Base-by-base conservation (phyloP, 106 monocot species). In the Triglochin maritima region DNA sequence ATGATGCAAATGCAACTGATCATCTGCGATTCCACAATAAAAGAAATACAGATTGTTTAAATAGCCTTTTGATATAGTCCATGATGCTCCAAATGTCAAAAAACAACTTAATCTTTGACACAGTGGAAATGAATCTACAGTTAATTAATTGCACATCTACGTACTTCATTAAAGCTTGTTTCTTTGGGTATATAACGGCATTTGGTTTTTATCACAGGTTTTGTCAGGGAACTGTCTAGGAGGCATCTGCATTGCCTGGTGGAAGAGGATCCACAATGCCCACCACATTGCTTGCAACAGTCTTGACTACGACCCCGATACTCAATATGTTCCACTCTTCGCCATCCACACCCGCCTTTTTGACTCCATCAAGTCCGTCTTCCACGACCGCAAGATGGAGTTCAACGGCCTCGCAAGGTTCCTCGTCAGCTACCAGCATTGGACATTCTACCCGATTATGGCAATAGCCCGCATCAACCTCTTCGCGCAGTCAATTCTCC, bases 361-460 rank as follows among this genome's bases (percentile, higher is more conserved):
- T 73, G 4, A 11, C 44, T 84, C 84, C 60, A 15, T 90, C 29
- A 74, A 16, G 4, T 90, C 85, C 12, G 71, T 57, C 67, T 89
- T 76, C 71, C 83, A 85, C 63, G 57, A 79, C 12, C 55, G 85
- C 4, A 80, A 57, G 65, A 73, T 90, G 82, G 50, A 42, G n/a
- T 90, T 86, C 49, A 81, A 80, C 49, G 16, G 68, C 17, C 6
- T 76, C 1, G 15, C 86, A 2, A 77, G 74, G 48, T 69, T 89
- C 55, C 68, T 89, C 0, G 66, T 89, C 44, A 81, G 86, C 66
- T 81, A 81, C 83, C 90, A 90, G 79, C 90, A 90, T 46, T 76
- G 71, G 77, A 90, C 84, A 0, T 90, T 90, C 73, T 90, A 83
- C 71, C 89, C 89, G 0, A 83, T 86, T 4, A 86, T 86, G 89